Percentiles rank a stretch among this genome's conserved stretches.
Conservation (phyloP, 148 eudicot genomes). For the Polygonum aviculare region DNA sequence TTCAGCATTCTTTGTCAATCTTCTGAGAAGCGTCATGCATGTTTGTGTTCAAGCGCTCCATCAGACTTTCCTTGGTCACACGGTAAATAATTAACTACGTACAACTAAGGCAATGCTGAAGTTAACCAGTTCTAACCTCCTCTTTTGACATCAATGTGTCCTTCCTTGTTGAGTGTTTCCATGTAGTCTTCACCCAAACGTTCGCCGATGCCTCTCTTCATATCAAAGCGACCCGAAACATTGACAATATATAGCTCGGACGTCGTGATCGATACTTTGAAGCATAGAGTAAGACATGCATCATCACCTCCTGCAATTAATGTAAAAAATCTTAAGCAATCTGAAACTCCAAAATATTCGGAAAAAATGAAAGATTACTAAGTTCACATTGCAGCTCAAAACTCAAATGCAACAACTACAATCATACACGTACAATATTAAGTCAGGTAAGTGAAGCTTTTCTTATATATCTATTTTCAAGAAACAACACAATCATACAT, state of each 20-base stretch:
- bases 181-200: slow-evolving; percentile 55
- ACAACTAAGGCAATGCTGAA: neutral
- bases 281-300: slow-evolving; percentile 81
- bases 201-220: slow-evolving; percentile 59
- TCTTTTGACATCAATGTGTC: slow-evolving; percentile 55
- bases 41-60: slow-evolving; percentile 69
- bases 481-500: too few relatives aligned
- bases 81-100: slow-evolving; percentile 23
- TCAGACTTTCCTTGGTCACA: slow-evolving; percentile 63
- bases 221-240: slow-evolving; percentile 68
- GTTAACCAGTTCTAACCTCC: neutral
- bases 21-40: slow-evolving; percentile 75
- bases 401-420: too few relatives aligned
- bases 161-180: slow-evolving; percentile 58
- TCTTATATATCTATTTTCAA: too few relatives aligned
- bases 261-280: slow-evolving; percentile 83
- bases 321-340: neutral
- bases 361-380: neutral
- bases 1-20: slow-evolving; percentile 49
- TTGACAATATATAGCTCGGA: slow-evolving; percentile 55
- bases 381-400: neutral
- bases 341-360: neutral
- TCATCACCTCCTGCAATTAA: slow-evolving; percentile 59
- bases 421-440: too few relatives aligned
- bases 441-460: too few relatives aligned